Percentiles rank a stretch among this genome's conserved stretches.
Evolutionary conservation across 495 filamentous ascomycete species (phyloP).

Genomic region (Aspergillus conjunctus): DNA sequence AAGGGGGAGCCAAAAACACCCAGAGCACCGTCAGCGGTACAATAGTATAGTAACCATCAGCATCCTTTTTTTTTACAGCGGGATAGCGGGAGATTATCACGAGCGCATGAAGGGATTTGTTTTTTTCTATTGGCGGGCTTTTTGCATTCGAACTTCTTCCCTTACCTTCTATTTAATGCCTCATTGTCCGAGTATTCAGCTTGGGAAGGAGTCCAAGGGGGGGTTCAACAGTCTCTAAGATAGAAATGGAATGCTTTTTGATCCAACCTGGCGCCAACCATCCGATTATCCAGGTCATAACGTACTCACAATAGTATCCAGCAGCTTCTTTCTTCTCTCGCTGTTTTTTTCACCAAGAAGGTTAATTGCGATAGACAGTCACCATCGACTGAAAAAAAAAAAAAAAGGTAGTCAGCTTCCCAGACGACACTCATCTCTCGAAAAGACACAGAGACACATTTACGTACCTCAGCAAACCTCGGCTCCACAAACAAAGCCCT

Average conservation of each 20-base stretch:
- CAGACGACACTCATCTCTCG: not conserved
- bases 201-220: constrained; percentile 24
- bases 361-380: constrained; percentile 37
- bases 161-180: constrained; percentile 6
- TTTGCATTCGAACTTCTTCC: constrained; percentile 20
- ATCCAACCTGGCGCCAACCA: not conserved
- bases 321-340: not conserved
- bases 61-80: constrained; percentile 9
- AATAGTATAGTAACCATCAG: constrained; percentile 14
- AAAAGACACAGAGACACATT: not conserved
- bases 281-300: no score
- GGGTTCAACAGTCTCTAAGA: constrained; percentile 34
- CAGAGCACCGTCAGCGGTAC: constrained; percentile 2
- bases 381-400: constrained; percentile 39
- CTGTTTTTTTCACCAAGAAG: not conserved
- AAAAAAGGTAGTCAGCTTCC: not conserved
- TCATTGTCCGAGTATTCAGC: constrained; percentile 18
- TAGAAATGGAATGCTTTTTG: constrained; percentile 37
- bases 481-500: constrained; percentile 89
- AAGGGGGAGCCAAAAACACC: not conserved
- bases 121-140: constrained; percentile 21
- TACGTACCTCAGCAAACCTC: constrained; percentile 70
- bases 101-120: constrained; percentile 23
- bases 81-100: constrained; percentile 15
- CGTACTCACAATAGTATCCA: no score